phyloP scores from a whole-genome alignment of 148 eudicot species.

The Limonium bicolor region DNA sequence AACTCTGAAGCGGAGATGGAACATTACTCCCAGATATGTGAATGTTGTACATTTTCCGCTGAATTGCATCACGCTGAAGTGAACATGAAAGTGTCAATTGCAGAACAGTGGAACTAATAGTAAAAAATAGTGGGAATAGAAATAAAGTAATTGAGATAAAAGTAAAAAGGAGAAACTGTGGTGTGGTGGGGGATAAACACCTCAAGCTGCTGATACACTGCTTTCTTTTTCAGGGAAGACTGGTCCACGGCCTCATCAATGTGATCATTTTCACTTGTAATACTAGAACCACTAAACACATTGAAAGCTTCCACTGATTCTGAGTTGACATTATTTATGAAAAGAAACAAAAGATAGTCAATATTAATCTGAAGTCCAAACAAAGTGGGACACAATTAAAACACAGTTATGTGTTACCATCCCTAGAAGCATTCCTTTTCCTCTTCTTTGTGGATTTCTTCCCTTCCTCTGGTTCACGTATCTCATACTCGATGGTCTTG shows the following conservation, averaged over 20 bases:
- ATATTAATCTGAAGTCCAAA: not conserved
- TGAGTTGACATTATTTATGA: conserved; percentile 5
- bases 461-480: conserved; percentile 16
- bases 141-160: not conserved
- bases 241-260: conserved; percentile 20
- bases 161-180: not conserved
- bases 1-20: conserved; percentile 81
- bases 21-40: conserved; percentile 66
- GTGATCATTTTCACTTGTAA: conserved; percentile 15
- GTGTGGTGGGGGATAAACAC: conserved; percentile 12
- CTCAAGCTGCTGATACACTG: conserved; percentile 58
- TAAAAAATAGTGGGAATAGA: not conserved
- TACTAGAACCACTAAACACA: conserved; percentile 51
- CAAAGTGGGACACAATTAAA: not conserved
- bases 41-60: conserved; percentile 62
- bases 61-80: conserved; percentile 52
- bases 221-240: conserved; percentile 37
- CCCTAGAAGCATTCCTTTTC: conserved; percentile 36
- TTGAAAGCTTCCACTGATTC: conserved; percentile 67
- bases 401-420: conserved; percentile 19
- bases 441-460: conserved; percentile 38
- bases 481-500: conserved; percentile 9
- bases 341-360: not conserved
- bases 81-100: not conserved
- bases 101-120: conserved; percentile 3